Conservation (phyloP, 345 rosid species). For the Murraya koenigii region DNA sequence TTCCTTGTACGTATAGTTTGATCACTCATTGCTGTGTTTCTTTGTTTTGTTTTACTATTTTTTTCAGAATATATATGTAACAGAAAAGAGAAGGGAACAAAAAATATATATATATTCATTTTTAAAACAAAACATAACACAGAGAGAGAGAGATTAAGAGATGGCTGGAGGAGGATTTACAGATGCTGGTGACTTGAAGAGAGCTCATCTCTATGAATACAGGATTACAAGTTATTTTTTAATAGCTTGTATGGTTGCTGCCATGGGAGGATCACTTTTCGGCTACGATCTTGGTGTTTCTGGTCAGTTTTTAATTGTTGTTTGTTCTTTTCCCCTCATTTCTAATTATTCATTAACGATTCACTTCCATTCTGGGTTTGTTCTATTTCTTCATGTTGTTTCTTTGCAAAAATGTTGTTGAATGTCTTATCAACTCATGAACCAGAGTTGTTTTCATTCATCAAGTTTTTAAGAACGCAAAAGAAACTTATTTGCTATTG, state of each 20-base stretch:
- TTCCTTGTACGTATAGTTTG: not conserved
- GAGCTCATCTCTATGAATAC: constrained; percentile 72
- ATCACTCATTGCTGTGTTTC: too few relatives aligned
- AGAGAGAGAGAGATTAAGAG: not conserved
- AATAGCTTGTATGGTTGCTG: constrained; percentile 59
- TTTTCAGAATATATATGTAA: not conserved
- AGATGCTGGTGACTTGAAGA: constrained; percentile 37
- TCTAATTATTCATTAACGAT: not conserved
- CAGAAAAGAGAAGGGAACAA: not conserved
- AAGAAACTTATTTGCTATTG: too few relatives aligned
- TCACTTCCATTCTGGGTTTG: not conserved
- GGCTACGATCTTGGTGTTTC: constrained; percentile 91
- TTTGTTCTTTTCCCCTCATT: not conserved
- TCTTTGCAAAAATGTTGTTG: not conserved
- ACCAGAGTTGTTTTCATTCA: not conserved
- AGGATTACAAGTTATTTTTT: constrained; percentile 58
- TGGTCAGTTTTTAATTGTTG: constrained; percentile 30
- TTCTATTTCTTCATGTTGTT: not conserved
- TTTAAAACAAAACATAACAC: too few relatives aligned
- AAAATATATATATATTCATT: not conserved
- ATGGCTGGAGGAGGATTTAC: constrained; percentile 73
- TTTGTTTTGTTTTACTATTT: not conserved
- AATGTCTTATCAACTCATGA: too few relatives aligned
- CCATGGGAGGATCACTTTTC: constrained; percentile 71
- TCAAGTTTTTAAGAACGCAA: too few relatives aligned